These are phyloP conservation scores for Phalaenopsis equestris DNA, from an alignment of 106 monocot species.

Conservation along the genomic window DNA sequence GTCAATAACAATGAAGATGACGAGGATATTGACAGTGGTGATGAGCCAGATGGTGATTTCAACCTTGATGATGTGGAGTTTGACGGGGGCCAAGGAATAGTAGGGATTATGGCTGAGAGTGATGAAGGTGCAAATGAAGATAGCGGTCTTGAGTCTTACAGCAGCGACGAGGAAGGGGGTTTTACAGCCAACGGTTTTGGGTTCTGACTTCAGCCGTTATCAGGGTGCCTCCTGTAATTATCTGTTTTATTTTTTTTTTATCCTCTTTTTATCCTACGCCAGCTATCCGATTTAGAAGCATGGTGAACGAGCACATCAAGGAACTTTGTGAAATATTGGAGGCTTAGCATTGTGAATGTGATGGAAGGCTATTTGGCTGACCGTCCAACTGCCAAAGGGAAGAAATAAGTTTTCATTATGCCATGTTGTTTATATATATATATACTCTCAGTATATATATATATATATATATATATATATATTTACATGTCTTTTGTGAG, in stretches of 20 bases:
- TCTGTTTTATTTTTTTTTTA: neutral
- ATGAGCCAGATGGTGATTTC: slow-evolving; percentile 54
- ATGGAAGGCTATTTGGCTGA: neutral
- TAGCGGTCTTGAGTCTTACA: slow-evolving; percentile 55
- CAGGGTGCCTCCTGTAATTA: neutral
- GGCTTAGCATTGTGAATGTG: neutral
- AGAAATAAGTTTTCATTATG: neutral
- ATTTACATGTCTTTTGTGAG: no score
- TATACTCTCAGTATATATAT: no score
- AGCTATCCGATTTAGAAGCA: no score
- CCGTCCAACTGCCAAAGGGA: neutral
- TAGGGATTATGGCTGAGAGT: slow-evolving; percentile 62
- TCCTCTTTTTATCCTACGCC: neutral
- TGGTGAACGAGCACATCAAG: neutral
- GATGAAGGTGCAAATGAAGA: slow-evolving; percentile 58
- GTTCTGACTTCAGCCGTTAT: neutral
- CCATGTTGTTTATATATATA: neutral
- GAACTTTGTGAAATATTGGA: neutral
- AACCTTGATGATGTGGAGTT: slow-evolving; percentile 39
- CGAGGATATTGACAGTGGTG: slow-evolving; percentile 42
- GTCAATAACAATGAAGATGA: slow-evolving; percentile 51
- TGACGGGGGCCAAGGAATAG: slow-evolving; percentile 46
- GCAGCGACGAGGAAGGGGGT: slow-evolving; percentile 49
- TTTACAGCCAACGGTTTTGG: neutral
- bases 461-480: no score